Evolutionary conservation across 1,284 basidiomycete species (phyloP).

Genomic region (Flammula alnicola): DNA sequence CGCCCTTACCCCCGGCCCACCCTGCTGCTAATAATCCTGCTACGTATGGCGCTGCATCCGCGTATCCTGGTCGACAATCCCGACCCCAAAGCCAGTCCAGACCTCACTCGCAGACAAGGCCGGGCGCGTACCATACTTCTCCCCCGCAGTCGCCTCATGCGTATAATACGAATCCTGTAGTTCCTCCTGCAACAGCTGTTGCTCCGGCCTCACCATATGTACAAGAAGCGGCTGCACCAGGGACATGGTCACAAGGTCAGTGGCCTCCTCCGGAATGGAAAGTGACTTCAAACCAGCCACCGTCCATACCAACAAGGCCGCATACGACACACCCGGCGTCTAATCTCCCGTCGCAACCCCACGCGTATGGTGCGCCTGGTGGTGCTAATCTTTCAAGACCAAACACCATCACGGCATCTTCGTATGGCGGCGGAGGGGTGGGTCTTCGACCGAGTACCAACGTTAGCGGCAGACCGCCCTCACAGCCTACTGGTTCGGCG

Average conservation of each 20-base stretch:
- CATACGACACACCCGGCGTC: slow-evolving; percentile 27
- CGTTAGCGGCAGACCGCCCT: slow-evolving; percentile 18
- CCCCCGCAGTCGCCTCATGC: slow-evolving; percentile 26
- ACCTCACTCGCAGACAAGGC: slow-evolving; percentile 10
- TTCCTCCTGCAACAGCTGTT: slow-evolving; percentile 1
- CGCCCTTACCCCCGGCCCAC: slow-evolving; percentile 13
- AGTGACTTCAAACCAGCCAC: slow-evolving; percentile 11
- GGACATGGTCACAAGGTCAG: too few relatives aligned
- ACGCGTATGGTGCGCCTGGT: slow-evolving; percentile 12
- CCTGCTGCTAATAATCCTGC: slow-evolving; percentile 11
- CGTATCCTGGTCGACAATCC: slow-evolving; percentile 15
- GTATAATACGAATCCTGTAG: slow-evolving; percentile 12
- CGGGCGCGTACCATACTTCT: slow-evolving; percentile 12
- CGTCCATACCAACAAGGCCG: slow-evolving; percentile 8
- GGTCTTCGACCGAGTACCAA: slow-evolving; percentile 26
- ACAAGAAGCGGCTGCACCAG: slow-evolving; percentile 3
- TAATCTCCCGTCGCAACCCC: slow-evolving; percentile 22
- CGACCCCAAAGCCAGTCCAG: slow-evolving; percentile 10
- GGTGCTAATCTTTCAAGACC: slow-evolving; percentile 39
- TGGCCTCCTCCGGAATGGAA: slow-evolving; percentile 57
- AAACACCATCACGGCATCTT: slow-evolving; percentile 32
- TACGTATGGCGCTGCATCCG: slow-evolving; percentile 21
- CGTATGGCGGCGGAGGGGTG: slow-evolving; percentile 19
- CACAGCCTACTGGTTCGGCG: slow-evolving; percentile 9
- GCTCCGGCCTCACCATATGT: background rate